Base-by-base conservation (phyloP, 2,329 filamentous ascomycete species). In the Lasiodiplodia theobromae region DNA sequence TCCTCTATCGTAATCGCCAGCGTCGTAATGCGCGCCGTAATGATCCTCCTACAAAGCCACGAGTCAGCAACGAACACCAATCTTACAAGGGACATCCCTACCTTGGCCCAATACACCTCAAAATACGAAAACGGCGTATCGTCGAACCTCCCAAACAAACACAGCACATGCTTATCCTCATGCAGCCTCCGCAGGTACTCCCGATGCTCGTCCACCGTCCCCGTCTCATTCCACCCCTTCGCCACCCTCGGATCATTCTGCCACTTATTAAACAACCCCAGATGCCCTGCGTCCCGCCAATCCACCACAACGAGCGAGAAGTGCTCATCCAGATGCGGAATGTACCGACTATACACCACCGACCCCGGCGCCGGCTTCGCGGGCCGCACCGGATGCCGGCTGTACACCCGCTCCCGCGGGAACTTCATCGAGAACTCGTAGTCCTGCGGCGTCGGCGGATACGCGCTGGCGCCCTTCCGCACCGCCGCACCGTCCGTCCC, bases 181-280 rank as follows among this genome's bases (percentile, higher is more conserved):
- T 93, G 88, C 66, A 91, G 84, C 71, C 86, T 86, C 40, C 86
- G 84, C 65, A 94, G 84, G 77, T 95, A 94, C 73, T 89, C 86
- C 70, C 88, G 86, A 78, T 94, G 92, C 77, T 94, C 86, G 34
- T 92, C 91, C 60, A 92, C 79, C 1, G 91, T 91, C 34, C 92
- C 92, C 1, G 90, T 92, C 81, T 92, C 89, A 75, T 93, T 92
- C 92, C 92, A 94, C 4, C 91, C 91, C 75, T 90, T 87, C 4
- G 91, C 91, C 44, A 95, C 92, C 62, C 92, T 90, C 65, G 92
- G 91, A 75, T 94, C 92, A 75, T 95, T 95, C 80, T 94, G 92
- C 92, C 92, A 95, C 68, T 84, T 85, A 79, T 94, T 89, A 83
- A 95, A 94, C 5, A 93, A 83, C 21, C 83, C 80, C 66, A 94